phyloP scores from a whole-genome alignment of 2,329 filamentous ascomycete genomes.

The Keithomyces neogunnii region DNA sequence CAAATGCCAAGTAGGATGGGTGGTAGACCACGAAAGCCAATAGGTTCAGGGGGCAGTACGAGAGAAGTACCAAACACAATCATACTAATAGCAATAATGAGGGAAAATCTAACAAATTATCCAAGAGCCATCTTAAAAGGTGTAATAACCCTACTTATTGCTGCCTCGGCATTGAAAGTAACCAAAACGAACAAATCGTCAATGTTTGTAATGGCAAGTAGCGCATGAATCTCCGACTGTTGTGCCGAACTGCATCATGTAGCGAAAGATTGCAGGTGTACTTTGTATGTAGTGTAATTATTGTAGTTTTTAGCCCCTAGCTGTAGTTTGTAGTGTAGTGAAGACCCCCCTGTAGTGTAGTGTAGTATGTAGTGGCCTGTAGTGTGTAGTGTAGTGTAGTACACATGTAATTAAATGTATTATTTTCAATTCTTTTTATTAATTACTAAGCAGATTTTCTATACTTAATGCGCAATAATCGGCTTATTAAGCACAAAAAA shows the following conservation, averaged over 20 bases:
- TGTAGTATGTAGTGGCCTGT: no score
- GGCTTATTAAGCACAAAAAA: no score
- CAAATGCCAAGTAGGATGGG: constrained; percentile 24
- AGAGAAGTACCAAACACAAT: constrained; percentile 23
- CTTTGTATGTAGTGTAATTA: no score
- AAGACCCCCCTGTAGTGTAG: no score
- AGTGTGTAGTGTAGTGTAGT: no score
- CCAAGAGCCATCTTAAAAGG: constrained; percentile 15
- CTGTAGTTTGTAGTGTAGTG: no score
- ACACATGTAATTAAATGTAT: no score
- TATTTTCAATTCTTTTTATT: no score
- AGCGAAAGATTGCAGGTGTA: no score
- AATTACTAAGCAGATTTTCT: no score
- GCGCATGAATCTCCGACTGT: constrained; percentile 17
- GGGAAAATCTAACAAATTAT: constrained; percentile 23
- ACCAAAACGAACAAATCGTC: constrained; percentile 30
- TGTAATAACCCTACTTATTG: constrained; percentile 16
- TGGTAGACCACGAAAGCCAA: constrained; percentile 25
- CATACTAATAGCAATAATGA: constrained; percentile 25
- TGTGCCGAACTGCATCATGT: constrained; percentile 13
- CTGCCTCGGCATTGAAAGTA: constrained; percentile 26
- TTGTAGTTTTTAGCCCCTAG: no score
- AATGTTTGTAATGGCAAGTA: constrained; percentile 22
- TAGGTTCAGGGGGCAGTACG: constrained; percentile 22
- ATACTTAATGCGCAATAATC: no score